Percentiles rank a stretch among this genome's conserved stretches.
phyloP scores from a whole-genome alignment of 352 stramenopile genomes.

The Phytophthora melonis region DNA sequence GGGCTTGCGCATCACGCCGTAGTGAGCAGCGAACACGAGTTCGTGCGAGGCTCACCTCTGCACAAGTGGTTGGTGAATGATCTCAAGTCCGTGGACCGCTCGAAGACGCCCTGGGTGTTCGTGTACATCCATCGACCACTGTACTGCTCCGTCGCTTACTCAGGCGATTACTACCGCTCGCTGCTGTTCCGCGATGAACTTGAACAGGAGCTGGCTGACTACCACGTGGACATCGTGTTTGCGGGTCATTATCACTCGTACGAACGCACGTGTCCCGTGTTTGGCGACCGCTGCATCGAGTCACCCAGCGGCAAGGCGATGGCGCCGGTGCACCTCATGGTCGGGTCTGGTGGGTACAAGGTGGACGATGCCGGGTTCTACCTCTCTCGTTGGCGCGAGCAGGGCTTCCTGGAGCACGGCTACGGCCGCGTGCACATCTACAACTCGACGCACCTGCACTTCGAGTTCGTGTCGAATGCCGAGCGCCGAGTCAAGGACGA shows the following conservation, averaged over 20 bases:
- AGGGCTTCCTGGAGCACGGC: constrained; percentile 53
- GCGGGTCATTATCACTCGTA: constrained; percentile 71
- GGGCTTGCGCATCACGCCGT: constrained; percentile 64
- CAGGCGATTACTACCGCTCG: constrained; percentile 49
- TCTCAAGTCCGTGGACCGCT: constrained; percentile 58
- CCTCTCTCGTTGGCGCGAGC: constrained; percentile 37
- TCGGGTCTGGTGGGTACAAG: constrained; percentile 55
- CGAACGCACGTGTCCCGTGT: constrained; percentile 68
- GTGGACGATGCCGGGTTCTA: constrained; percentile 57
- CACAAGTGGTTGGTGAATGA: constrained; percentile 64
- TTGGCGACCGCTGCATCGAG: constrained; percentile 52
- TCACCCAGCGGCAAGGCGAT: constrained; percentile 47
- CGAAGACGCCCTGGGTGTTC: constrained; percentile 67
- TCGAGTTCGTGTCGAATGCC: constrained; percentile 60
- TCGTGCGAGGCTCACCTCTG: constrained; percentile 49
- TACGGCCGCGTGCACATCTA: constrained; percentile 68
- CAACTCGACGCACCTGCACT: constrained; percentile 60
- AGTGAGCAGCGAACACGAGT: constrained; percentile 67
- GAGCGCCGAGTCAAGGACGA: constrained; percentile 47
- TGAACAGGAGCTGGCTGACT: constrained; percentile 56
- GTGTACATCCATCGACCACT: constrained; percentile 69
- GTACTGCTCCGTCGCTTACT: constrained; percentile 61
- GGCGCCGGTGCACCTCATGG: constrained; percentile 63
- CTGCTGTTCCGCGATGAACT: constrained; percentile 53
- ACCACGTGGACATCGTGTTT: constrained; percentile 70